Evolutionary conservation across 805 yeast genomes (phyloP).

Genomic region (Sungouiozyma intestinalis): DNA sequence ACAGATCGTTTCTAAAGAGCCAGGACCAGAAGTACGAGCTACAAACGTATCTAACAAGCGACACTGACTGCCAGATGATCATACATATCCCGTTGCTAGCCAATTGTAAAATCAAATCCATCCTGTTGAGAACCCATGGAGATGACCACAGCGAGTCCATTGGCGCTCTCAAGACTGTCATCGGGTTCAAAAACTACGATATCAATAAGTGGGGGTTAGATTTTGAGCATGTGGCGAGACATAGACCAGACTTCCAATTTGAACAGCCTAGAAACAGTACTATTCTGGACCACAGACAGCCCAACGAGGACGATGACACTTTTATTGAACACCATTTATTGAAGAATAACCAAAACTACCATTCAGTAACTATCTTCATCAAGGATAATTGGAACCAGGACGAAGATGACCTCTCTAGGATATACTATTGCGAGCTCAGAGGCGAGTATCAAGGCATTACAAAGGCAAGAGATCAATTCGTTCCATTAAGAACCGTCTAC

Average conservation of each 20-base stretch:
- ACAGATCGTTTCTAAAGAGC: constrained; percentile 41
- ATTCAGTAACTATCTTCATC: constrained; percentile 56
- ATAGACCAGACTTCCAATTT: constrained; percentile 39
- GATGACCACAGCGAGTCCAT: constrained; percentile 26
- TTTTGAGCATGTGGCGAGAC: constrained; percentile 46
- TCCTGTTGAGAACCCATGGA: constrained; percentile 52
- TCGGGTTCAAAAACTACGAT: constrained; percentile 58
- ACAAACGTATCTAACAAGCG: constrained; percentile 44
- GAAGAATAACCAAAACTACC: constrained; percentile 42
- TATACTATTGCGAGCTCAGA: constrained; percentile 68
- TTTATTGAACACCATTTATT: constrained; percentile 80
- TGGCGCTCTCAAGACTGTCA: constrained; percentile 59
- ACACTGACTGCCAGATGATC: constrained; percentile 74
- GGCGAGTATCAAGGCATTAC: constrained; percentile 44
- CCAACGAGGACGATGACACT: constrained; percentile 28
- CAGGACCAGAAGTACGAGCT: constrained; percentile 40
- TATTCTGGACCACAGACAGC: too few species aligned
- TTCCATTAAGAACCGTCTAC: constrained; percentile 65
- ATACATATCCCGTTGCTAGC: constrained; percentile 73
- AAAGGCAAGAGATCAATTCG: constrained; percentile 8
- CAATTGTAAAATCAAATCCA: constrained; percentile 60
- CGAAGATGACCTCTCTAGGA: constrained; percentile 44
- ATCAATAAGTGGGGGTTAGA: constrained; percentile 40
- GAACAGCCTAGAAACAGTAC: constrained; percentile 63
- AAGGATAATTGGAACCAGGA: constrained; percentile 50